phyloP scores from a whole-genome alignment of 148 eudicot genomes.

The Vaccinium corymbosum region DNA sequence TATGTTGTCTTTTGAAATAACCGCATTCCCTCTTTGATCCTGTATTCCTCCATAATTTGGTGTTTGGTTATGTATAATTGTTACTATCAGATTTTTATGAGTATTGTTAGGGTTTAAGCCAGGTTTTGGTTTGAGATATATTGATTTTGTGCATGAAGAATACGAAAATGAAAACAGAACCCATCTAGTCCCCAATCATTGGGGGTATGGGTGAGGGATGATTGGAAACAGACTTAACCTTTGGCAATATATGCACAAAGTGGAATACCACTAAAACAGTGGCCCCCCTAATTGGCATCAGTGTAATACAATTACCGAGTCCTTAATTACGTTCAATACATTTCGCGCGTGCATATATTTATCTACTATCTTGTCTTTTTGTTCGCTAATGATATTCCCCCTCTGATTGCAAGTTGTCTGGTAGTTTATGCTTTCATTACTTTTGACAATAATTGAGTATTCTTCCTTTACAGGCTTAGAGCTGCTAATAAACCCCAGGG shows the following conservation, averaged over 20 bases:
- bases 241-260: too few relatives aligned
- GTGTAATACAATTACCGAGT: too few relatives aligned
- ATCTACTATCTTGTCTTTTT: neutral
- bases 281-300: too few relatives aligned
- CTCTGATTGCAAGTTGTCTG: neutral
- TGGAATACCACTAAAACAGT: too few relatives aligned
- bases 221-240: too few relatives aligned
- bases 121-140: neutral
- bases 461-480: constrained; percentile 47
- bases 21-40: neutral
- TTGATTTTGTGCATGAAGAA: neutral
- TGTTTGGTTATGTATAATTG: neutral
- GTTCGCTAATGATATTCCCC: neutral
- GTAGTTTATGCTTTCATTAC: neutral
- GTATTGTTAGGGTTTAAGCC: neutral
- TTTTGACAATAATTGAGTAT: neutral
- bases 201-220: too few relatives aligned
- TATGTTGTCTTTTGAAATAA: neutral
- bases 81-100: neutral
- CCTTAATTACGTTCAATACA: too few relatives aligned
- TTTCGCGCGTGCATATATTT: too few relatives aligned
- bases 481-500: constrained; percentile 68
- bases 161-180: too few relatives aligned
- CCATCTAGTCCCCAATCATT: too few relatives aligned
- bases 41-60: neutral